phyloP scores from a whole-genome alignment of 164 flowering plant species.

The Aristolochia contorta region DNA sequence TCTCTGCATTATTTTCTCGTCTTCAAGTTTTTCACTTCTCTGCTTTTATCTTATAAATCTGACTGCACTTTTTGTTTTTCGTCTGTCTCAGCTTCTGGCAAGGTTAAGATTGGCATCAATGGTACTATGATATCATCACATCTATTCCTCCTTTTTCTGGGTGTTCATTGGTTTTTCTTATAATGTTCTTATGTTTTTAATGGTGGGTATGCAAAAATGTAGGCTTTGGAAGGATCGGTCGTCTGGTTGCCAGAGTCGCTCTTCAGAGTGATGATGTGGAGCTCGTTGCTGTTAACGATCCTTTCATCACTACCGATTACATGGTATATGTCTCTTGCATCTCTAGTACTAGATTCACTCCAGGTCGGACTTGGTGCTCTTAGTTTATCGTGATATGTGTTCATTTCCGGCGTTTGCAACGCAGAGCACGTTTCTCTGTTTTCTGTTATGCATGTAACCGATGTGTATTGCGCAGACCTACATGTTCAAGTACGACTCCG shows the following conservation, averaged over 20 bases:
- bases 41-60: no score
- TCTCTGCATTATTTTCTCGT: no score
- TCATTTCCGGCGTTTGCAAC: not conserved
- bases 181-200: not conserved
- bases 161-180: not conserved
- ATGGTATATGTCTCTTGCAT: conserved; percentile 41
- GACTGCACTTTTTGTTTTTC: not conserved
- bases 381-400: not conserved
- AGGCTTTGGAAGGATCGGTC: conserved; percentile 93
- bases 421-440: no score
- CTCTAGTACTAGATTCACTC: no score
- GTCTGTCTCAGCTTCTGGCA: conserved; percentile 6
- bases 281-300: conserved; percentile 88
- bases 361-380: no score
- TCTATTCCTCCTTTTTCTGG: not conserved
- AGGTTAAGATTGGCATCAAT: conserved; percentile 64
- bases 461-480: conserved; percentile 37
- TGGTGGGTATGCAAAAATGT: not conserved
- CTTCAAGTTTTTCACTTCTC: no score
- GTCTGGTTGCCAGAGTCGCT: conserved; percentile 85
- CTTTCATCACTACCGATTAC: conserved; percentile 73
- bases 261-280: conserved; percentile 76
- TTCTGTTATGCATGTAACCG: no score
- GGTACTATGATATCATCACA: conserved; percentile 24
- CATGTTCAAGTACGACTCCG: conserved; percentile 89